Base-by-base conservation (phyloP, 78 protist genomes). In the Cyanophora paradoxa region DNA sequence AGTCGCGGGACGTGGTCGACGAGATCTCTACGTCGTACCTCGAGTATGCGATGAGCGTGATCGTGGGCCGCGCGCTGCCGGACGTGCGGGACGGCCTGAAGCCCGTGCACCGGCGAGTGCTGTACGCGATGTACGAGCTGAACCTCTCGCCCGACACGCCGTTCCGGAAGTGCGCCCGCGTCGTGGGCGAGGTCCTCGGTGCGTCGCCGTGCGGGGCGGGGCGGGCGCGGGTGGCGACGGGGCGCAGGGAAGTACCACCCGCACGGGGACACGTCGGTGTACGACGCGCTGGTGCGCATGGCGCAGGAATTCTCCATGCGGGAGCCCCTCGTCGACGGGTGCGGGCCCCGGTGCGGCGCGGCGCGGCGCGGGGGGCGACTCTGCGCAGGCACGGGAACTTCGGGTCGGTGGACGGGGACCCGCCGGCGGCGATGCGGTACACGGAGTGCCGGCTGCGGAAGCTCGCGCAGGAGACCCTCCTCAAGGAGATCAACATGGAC, bases 211-310 rank as follows among this genome's bases (percentile, higher is more conserved):
- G n/a, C n/a, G n/a, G n/a, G n/a, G n/a, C n/a, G n/a, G n/a, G n/a
- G n/a, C n/a, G n/a, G n/a, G n/a, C n/a, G n/a, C n/a, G n/a, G n/a
- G n/a, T n/a, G n/a, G n/a, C n/a, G n/a, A n/a, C n/a, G n/a, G n/a
- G n/a, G n/a, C n/a, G n/a, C n/a, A n/a, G 75, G 75, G 4, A 70
- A 70, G 75, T 70, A 28, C 61, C 75, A 70, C 62, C 75, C 75
- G 36, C 75, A 70, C 75, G 75, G 75, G 10, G 75, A 70, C 61
- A 2, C 5, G 39, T 40, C 75, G 20, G 75, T 70, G 44, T 70
- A 70, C 75, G 75, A 70, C 41, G 75, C 75, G 28, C 50, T 70
- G 34, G 75, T 70, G 31, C 58, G 75, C 24, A 70, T 70, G 75
- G 75, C 75, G 19, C 75, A 70, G 33, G 24, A 2, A 20, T 58